A percentile compares a stretch with the other conserved stretches of the same genome.
phyloP scores from a whole-genome alignment of 352 stramenopile genomes.

The Globisporangium alternatum region DNA sequence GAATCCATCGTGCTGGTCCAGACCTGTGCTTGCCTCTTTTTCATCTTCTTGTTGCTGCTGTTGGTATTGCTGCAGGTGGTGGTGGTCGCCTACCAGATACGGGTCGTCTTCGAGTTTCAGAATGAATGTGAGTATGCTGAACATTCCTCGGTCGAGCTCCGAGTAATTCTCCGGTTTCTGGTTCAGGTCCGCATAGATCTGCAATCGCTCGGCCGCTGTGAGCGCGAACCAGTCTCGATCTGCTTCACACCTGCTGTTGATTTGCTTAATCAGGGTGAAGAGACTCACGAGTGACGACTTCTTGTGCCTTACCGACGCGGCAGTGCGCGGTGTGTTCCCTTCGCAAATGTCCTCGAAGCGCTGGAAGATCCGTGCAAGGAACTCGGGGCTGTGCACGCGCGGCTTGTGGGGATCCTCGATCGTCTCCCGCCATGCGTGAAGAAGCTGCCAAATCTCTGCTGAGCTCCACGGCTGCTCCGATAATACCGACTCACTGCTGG shows the following conservation, averaged over 20 bases:
- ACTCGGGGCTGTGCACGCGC: background rate
- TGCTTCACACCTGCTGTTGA: background rate
- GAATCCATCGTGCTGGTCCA: background rate
- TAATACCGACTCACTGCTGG: background rate
- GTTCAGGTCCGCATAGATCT: background rate
- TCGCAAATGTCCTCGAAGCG: background rate
- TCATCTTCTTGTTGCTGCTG: background rate
- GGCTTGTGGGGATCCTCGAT: background rate
- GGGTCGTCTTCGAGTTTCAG: background rate
- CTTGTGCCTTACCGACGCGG: background rate
- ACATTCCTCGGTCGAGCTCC: background rate
- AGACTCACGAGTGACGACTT: background rate
- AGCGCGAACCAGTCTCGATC: slow-evolving; percentile 2
- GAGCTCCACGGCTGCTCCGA: background rate
- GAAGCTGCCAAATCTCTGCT: background rate
- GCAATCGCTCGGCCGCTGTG: background rate
- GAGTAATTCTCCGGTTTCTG: background rate
- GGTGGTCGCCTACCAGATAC: background rate
- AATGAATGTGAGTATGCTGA: slow-evolving; percentile 4
- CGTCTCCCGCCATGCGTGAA: slow-evolving; percentile 3
- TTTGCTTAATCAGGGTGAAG: background rate
- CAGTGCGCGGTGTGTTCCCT: background rate
- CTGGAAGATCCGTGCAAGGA: background rate
- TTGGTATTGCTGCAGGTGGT: background rate
- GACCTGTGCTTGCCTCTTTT: background rate